These are phyloP conservation scores for Verticillium zaregamsianum DNA, from an alignment of 2,329 filamentous ascomycete species.

Conservation along the genomic window DNA sequence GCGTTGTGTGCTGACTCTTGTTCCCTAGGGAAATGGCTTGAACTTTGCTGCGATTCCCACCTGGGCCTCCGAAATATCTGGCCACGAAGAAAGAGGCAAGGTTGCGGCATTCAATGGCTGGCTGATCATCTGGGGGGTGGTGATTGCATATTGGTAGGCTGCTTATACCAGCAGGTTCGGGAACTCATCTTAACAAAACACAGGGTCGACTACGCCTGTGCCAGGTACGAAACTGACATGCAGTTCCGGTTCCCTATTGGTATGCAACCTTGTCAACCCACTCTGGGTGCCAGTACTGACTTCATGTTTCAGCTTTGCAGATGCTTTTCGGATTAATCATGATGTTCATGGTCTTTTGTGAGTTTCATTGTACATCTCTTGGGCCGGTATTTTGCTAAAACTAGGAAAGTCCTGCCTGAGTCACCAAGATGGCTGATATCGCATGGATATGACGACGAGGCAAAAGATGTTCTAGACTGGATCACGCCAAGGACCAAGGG, in stretches of 20 bases:
- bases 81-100: not conserved
- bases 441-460: not conserved
- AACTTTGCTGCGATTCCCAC: not conserved
- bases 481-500: not conserved
- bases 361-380: not conserved
- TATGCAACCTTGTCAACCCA: not conserved
- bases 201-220: constrained; percentile 1
- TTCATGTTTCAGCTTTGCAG: not conserved
- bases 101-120: constrained; percentile 1
- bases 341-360: not conserved
- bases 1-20: too few species aligned
- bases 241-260: not conserved
- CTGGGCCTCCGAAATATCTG: not conserved
- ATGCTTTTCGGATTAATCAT: not conserved
- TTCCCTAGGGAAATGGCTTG: not conserved
- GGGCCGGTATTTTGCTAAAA: too few species aligned
- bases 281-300: not conserved
- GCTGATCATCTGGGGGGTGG: constrained; percentile 1
- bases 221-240: not conserved
- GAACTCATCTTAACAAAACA: too few species aligned
- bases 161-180: too few species aligned
- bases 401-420: not conserved
- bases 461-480: not conserved
- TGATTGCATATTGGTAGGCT: not conserved
- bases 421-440: not conserved